Base-by-base conservation (phyloP, 1,284 basidiomycete genomes). In the Ustilago lituana region DNA sequence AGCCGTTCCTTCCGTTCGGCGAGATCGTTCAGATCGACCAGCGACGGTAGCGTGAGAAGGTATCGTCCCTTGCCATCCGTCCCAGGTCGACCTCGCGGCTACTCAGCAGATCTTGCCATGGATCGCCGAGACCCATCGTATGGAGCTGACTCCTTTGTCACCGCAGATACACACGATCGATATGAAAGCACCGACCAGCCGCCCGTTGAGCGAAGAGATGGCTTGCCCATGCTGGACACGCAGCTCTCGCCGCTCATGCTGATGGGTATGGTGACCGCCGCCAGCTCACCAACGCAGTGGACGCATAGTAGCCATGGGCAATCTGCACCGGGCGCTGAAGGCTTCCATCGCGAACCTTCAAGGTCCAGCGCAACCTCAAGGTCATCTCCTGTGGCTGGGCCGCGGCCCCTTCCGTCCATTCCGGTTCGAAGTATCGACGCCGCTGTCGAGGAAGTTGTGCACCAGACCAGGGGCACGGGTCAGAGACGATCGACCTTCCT, bases 201-300 rank as follows among this genome's bases (percentile, higher is more conserved):
- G 4, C 9, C 4, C 7, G 15, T 24, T 20, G 36, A 15, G 3
- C 27, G 26, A 23, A 24, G 45, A 9, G 43, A 62, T 15, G 59
- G 52, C 11, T 23, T 62, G 22, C 52, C 59, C 12, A 14, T 35
- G 17, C 52, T 17, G 14, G 47, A 51, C 9, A 32, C 31, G 17
- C 55, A 58, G 6, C 29, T 51, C 12, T 55, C 44, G 29, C 53
- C 60, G 5, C 45, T 57, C 23, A 57, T 57, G 60, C 33, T 37
- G 2, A 56, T 43, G 48, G 53, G 60, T 3, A 56, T 63, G 60
- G 60, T 56, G 6, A 40, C 47, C 8, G 60, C 49, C 20, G 53
- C 44, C 3, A 52, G 36, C 27, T 52, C 60, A 14, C 44, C 53
- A 2, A 56, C 53, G 2, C 29, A 48, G 45, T 44, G 39, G 27